Base-by-base conservation (phyloP, 2,329 filamentous ascomycete genomes). In the Juglanconis juglandina region DNA sequence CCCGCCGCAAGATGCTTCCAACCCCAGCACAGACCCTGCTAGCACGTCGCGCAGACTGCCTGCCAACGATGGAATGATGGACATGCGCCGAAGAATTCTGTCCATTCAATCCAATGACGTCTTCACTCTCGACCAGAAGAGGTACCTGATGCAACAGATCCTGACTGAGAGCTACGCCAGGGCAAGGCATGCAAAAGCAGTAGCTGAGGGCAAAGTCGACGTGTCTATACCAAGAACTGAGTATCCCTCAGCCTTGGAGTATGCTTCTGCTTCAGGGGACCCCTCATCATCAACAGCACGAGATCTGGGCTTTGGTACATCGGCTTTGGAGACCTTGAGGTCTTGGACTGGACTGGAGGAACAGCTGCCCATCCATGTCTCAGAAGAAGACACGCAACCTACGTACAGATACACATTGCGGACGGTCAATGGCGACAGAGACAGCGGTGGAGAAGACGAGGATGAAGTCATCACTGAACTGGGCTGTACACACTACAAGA, bases 401-500 rank as follows among this genome's bases (percentile, higher is more conserved):
- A 90, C 88, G 0, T 92, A 85, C 72, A 86, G 82, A 14, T 85
- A 87, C 10, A 70, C 76, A 71, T 83, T 81, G 55, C 72, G 69
- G 66, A 53, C 64, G 13, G 32, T 54, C n/a, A 73, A 70, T 46
- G 74, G 81, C 44, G 79, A 83, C 37, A 72, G 75, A 6, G 80
- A 81, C 46, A 72, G 73, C 63, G 72, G 74, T 37, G 73, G 75
- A 32, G 66, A 70, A 14, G 65, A 60, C 2, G 65, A 66, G 14
- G 65, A 66, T 7, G 54, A 59, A 13, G 62, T 53, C 5, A 75
- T 78, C 30, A 78, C 75, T 3, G 77, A 80, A 35, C 76, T 97
- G 5, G 95, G 95, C 0, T 99, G 95, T 72, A 81, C 88, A 68
- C 95, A 99, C 75, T 99, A 99, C 73, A 91, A 91, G 70, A 87